These are phyloP conservation scores for Narthecium ossifragum DNA, from an alignment of 106 monocot species.

Conservation along the genomic window DNA sequence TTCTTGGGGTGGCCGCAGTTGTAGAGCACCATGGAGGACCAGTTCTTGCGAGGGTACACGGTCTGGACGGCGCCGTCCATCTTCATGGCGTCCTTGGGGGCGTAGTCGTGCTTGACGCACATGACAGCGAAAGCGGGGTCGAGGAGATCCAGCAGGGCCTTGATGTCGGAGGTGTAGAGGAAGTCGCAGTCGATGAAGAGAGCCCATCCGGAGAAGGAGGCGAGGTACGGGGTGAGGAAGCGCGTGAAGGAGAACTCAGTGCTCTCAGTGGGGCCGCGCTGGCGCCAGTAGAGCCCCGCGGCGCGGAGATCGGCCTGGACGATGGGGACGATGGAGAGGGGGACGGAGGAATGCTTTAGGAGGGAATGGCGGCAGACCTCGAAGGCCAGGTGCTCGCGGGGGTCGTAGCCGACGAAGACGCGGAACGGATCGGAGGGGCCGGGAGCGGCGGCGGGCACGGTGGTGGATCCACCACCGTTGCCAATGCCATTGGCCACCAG, in stretches of 20 bases:
- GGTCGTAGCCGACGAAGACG: constrained; percentile 52
- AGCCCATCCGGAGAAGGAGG: constrained; percentile 37
- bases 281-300: constrained; percentile 37
- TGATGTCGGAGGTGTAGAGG: too few relatives aligned
- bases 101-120: too few relatives aligned
- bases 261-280: constrained; percentile 35
- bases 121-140: too few relatives aligned
- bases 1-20: constrained; percentile 53
- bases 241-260: too few relatives aligned
- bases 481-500: too few relatives aligned
- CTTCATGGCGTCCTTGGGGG: too few relatives aligned
- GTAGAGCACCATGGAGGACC: constrained; percentile 26
- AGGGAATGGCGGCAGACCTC: constrained; percentile 41
- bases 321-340: constrained; percentile 30
- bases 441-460: background rate
- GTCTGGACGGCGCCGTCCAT: too few relatives aligned
- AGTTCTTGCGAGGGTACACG: too few relatives aligned
- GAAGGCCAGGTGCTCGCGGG: constrained; percentile 33
- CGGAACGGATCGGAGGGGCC: constrained; percentile 16
- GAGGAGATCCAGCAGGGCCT: too few relatives aligned
- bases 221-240: constrained; percentile 55
- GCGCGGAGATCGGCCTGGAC: constrained; percentile 30
- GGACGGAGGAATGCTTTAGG: constrained; percentile 28
- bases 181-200: constrained; percentile 53
- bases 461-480: too few relatives aligned